phyloP scores from a whole-genome alignment of 1,284 basidiomycete species.

The Melampsora abietis-canadensis region DNA sequence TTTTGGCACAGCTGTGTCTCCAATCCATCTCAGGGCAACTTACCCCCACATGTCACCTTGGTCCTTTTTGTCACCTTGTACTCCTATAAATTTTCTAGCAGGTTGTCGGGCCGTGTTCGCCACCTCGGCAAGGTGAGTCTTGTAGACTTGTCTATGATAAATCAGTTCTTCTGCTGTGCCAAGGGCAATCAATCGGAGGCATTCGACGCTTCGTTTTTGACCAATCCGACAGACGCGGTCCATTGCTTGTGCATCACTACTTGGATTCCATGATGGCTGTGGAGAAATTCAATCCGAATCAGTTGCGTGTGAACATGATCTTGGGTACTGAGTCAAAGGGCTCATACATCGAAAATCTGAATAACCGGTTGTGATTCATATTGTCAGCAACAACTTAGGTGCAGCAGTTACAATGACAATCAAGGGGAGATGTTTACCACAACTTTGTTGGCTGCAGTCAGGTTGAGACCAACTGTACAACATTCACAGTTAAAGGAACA shows the following conservation, averaged over 20 bases:
- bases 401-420: too few relatives aligned
- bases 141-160: slow-evolving; percentile 41
- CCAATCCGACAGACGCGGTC: slow-evolving; percentile 38
- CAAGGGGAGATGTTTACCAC: slow-evolving; percentile 10
- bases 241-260: slow-evolving; percentile 39
- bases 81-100: slow-evolving; percentile 30
- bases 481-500: neutral
- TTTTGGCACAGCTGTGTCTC: neutral
- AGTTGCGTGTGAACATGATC: neutral
- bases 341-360: slow-evolving; percentile 32
- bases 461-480: slow-evolving; percentile 28
- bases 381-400: too few relatives aligned
- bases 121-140: slow-evolving; percentile 31
- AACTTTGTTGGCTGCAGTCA: slow-evolving; percentile 41
- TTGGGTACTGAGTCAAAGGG: neutral
- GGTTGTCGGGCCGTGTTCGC: slow-evolving; percentile 25
- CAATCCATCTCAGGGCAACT: neutral
- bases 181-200: slow-evolving; percentile 29
- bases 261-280: slow-evolving; percentile 41
- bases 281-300: neutral
- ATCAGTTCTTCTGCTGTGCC: slow-evolving; percentile 34
- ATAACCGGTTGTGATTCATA: neutral
- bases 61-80: slow-evolving; percentile 35
- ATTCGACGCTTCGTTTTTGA: slow-evolving; percentile 37
- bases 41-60: slow-evolving; percentile 40